A percentile compares a stretch with the other conserved stretches of the same genome.
phyloP scores from a whole-genome alignment of 345 rosid species.

The Eucalyptus curtisii region DNA sequence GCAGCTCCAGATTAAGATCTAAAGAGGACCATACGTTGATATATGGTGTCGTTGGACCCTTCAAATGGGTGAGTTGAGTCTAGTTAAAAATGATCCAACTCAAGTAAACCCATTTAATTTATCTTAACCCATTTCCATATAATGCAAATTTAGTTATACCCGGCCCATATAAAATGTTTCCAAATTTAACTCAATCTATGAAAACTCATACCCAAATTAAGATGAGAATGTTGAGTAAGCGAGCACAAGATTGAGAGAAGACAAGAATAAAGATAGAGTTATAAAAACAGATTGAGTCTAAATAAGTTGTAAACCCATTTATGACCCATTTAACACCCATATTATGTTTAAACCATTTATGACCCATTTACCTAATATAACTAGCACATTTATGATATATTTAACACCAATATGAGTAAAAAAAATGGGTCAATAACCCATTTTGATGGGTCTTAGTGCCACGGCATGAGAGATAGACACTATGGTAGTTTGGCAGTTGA shows the following conservation, averaged over 20 bases:
- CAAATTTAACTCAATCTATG: neutral
- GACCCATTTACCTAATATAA: neutral
- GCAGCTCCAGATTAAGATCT: neutral
- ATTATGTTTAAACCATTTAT: no score
- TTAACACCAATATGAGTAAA: neutral
- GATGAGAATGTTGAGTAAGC: neutral
- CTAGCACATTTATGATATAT: neutral
- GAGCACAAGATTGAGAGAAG: neutral
- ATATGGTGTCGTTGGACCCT: neutral
- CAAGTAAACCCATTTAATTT: no score
- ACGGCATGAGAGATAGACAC: neutral
- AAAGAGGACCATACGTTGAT: neutral
- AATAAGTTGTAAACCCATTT: neutral
- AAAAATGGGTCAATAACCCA: neutral
- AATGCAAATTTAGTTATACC: neutral
- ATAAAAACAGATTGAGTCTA: neutral
- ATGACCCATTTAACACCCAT: no score
- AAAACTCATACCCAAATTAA: neutral
- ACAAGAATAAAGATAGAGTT: neutral
- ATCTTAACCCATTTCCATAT: neutral
- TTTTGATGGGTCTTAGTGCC: neutral
- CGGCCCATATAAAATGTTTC: neutral
- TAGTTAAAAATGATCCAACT: no score
- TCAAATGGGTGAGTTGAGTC: no score
- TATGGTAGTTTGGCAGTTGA: neutral